Evolutionary conservation across 148 eudicot genomes (phyloP).

Genomic region (Polygonum maritimum): DNA sequence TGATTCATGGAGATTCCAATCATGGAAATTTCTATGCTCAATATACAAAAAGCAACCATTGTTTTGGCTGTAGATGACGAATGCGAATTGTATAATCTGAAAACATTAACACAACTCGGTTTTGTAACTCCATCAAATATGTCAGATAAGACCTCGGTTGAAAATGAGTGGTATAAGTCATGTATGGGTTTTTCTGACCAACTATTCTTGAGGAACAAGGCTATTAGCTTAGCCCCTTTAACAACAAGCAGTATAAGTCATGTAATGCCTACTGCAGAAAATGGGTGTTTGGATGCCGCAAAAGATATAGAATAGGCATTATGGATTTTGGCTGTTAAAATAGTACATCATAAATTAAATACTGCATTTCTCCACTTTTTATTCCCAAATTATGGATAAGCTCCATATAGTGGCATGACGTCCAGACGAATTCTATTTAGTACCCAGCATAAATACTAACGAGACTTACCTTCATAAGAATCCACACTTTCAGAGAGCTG

Average conservation of each 20-base stretch:
- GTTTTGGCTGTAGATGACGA: neutral
- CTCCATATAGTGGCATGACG: neutral
- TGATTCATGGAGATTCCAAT: conserved; percentile 11
- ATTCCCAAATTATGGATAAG: too few species aligned
- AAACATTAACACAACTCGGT: neutral
- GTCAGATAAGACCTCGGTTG: neutral
- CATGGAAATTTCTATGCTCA: too few species aligned
- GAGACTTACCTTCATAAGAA: conserved; percentile 65
- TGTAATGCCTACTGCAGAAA: too few species aligned
- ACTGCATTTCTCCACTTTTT: too few species aligned
- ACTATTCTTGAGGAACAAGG: neutral
- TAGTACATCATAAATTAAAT: too few species aligned
- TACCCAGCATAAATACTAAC: neutral
- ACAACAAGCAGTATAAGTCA: too few species aligned
- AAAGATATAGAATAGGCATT: too few species aligned
- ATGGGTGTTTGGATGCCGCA: too few species aligned
- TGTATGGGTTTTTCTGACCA: neutral
- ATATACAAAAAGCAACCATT: neutral
- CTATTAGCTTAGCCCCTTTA: too few species aligned
- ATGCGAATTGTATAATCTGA: neutral
- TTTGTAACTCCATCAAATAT: neutral
- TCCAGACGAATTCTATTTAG: neutral
- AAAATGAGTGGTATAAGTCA: neutral
- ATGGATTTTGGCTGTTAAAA: too few species aligned
- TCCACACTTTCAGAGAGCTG: conserved; percentile 93